phyloP scores from a whole-genome alignment of 257 asterid species.

The Ligustrum vulgare region DNA sequence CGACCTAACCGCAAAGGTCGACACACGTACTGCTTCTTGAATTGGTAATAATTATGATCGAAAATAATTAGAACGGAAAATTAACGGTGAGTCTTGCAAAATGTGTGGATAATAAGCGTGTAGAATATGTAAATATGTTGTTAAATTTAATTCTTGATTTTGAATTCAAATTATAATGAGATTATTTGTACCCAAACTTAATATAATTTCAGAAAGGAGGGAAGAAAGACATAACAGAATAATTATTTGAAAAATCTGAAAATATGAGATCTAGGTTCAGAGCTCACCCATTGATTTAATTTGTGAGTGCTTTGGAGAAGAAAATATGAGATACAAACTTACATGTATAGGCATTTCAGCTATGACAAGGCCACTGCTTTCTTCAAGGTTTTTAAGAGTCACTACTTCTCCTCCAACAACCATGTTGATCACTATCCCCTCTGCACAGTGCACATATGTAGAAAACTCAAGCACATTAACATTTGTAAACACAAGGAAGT shows the following conservation, averaged over 20 bases:
- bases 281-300: not conserved
- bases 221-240: not conserved
- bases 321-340: slow-evolving; percentile 31
- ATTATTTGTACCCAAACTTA: too few species aligned
- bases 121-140: too few species aligned
- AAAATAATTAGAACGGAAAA: too few species aligned
- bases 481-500: slow-evolving; percentile 13
- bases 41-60: too few species aligned
- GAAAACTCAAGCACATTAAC: slow-evolving; percentile 16
- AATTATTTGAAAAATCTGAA: slow-evolving; percentile 17
- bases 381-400: slow-evolving; percentile 82
- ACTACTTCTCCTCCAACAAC: slow-evolving; percentile 96
- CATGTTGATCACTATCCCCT: slow-evolving; percentile 88
- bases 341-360: slow-evolving; percentile 96
- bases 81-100: too few species aligned
- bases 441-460: slow-evolving; percentile 57
- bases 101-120: too few species aligned
- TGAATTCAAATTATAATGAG: too few species aligned
- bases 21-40: too few species aligned
- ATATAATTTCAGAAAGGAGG: not conserved
- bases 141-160: too few species aligned
- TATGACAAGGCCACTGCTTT: slow-evolving; percentile 70
- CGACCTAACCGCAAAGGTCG: too few species aligned
- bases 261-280: not conserved
- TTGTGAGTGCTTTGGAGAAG: not conserved